A percentile compares a stretch with the other conserved stretches of the same genome.
Evolutionary conservation across 768 basidiomycete genomes (phyloP).

Genomic region (Pleurotus ostreatus): DNA sequence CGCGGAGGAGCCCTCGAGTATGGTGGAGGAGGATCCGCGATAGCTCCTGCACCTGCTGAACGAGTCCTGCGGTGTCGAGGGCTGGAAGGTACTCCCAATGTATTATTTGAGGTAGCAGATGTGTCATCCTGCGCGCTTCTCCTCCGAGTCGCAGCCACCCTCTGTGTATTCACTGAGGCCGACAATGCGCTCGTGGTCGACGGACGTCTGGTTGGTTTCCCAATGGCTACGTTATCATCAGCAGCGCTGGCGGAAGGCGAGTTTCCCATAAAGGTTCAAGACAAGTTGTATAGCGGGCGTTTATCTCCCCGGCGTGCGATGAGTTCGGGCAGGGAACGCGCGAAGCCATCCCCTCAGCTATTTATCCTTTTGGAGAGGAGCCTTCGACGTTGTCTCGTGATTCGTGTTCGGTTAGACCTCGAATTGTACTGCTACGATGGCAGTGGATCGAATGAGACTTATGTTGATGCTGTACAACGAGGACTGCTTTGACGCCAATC

Average conservation of each 20-base stretch:
- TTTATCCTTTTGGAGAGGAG: background rate
- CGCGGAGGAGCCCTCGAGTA: conserved; percentile 5
- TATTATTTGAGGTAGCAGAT: background rate
- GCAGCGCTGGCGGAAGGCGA: conserved; percentile 9
- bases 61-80: conserved; percentile 8
- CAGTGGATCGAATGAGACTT: too few species aligned
- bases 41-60: conserved; percentile 3
- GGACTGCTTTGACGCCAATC: too few species aligned
- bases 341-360: background rate
- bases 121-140: background rate
- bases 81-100: background rate
- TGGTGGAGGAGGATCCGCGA: conserved; percentile 8
- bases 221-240: background rate
- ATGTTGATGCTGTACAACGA: too few species aligned
- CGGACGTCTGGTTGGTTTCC: background rate
- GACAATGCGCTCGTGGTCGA: background rate
- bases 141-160: background rate
- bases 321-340: background rate
- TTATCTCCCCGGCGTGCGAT: background rate
- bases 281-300: background rate
- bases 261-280: conserved; percentile 12
- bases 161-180: background rate
- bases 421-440: too few species aligned
- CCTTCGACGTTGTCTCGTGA: too few species aligned
- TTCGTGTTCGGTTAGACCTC: too few species aligned